Percentiles rank a stretch among this genome's conserved stretches.
Evolutionary conservation across 306 rosid species (phyloP).

Genomic region (Lathyrus oleraceus): DNA sequence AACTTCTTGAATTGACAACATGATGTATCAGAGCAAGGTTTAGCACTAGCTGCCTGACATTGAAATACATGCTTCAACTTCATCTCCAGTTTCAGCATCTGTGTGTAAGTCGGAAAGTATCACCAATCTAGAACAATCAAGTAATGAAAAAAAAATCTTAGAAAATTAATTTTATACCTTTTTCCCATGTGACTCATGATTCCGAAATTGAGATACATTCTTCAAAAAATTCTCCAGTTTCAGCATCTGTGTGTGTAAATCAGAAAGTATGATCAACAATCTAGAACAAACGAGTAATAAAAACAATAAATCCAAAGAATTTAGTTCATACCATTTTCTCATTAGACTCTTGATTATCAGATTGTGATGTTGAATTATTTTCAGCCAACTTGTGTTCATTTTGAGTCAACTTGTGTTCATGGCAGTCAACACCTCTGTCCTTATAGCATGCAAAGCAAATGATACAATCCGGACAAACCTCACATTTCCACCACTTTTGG

Average conservation of each 20-base stretch:
- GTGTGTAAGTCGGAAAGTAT: background rate
- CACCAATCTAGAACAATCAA: background rate
- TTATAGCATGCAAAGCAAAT: constrained; percentile 48
- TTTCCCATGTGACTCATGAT: too few species aligned
- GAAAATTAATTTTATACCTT: too few species aligned
- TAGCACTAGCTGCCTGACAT: constrained; percentile 28
- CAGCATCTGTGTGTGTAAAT: constrained; percentile 28
- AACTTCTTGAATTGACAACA: constrained; percentile 45
- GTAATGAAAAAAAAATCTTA: background rate
- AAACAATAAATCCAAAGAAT: background rate
- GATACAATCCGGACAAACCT: constrained; percentile 44
- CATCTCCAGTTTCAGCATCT: constrained; percentile 30
- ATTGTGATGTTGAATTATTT: background rate
- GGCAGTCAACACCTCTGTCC: constrained; percentile 44
- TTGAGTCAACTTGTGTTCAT: constrained; percentile 47
- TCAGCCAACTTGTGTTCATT: background rate
- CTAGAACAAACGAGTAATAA: background rate
- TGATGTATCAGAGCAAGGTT: constrained; percentile 41
- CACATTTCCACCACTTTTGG: constrained; percentile 48
- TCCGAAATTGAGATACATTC: constrained; percentile 32
- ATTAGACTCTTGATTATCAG: constrained; percentile 12
- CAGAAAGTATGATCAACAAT: background rate
- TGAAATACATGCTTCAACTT: constrained; percentile 40
- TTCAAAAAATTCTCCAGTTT: constrained; percentile 30
- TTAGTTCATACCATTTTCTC: constrained; percentile 19